Evolutionary conservation across 2,329 filamentous ascomycete species (phyloP).

Genomic region (Aspergillus sp.): DNA sequence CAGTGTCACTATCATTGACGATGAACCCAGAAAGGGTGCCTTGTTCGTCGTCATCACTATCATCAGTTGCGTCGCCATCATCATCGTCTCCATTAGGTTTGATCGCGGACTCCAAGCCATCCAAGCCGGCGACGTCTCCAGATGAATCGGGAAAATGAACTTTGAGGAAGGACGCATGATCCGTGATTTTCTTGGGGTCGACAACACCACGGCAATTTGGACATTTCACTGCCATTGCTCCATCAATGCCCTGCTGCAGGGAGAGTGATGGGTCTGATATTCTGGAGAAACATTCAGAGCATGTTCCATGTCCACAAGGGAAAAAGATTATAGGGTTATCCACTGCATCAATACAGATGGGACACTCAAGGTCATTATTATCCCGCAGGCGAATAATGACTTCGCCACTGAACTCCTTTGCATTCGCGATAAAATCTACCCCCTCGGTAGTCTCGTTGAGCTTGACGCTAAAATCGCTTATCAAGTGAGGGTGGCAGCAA

Average conservation of each 20-base stretch:
- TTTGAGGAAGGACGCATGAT: slow-evolving; percentile 70
- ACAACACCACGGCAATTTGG: slow-evolving; percentile 72
- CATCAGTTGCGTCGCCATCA: slow-evolving; percentile 36
- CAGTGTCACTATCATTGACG: slow-evolving; percentile 33
- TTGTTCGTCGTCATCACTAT: slow-evolving; percentile 24
- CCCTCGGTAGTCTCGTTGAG: slow-evolving; percentile 48
- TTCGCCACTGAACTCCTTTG: slow-evolving; percentile 57
- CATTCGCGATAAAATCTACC: slow-evolving; percentile 61
- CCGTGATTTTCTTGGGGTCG: slow-evolving; percentile 68
- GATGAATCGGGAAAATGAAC: slow-evolving; percentile 63
- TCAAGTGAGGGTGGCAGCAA: slow-evolving; percentile 73
- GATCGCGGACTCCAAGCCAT: background rate
- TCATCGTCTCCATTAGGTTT: slow-evolving; percentile 27
- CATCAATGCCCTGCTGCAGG: slow-evolving; percentile 62
- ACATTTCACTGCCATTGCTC: slow-evolving; percentile 59
- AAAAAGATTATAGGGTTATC: slow-evolving; percentile 74
- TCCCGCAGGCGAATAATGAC: slow-evolving; percentile 68
- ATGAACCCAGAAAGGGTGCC: slow-evolving; percentile 20
- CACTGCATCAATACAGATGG: slow-evolving; percentile 76
- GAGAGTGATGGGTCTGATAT: slow-evolving; percentile 63
- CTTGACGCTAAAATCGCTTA: slow-evolving; percentile 63
- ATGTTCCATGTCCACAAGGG: slow-evolving; percentile 80
- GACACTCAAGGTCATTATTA: slow-evolving; percentile 69
- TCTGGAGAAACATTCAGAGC: slow-evolving; percentile 71
- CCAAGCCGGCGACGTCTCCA: slow-evolving; percentile 25